Evolutionary conservation across 352 stramenopile species (phyloP).

Genomic region (Pythium brassicae): DNA sequence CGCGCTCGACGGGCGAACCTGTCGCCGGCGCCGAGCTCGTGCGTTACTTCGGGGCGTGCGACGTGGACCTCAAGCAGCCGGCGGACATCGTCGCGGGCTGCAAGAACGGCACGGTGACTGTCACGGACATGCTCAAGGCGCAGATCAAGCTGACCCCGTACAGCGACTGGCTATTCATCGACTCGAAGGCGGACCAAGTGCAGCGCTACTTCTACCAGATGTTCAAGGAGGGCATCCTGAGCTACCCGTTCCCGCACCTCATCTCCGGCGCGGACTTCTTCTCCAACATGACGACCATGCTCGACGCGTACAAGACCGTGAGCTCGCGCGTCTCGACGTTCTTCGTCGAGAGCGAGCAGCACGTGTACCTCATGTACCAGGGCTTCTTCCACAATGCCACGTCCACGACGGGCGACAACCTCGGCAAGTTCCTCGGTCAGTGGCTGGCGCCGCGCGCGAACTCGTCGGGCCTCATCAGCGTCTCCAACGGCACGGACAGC

Average conservation of each 20-base stretch:
- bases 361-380: conserved; percentile 45
- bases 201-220: conserved; percentile 71
- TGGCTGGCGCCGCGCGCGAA: conserved; percentile 20
- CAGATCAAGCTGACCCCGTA: conserved; percentile 19
- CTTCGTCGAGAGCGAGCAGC: conserved; percentile 40
- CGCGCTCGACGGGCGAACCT: conserved; percentile 5
- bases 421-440: conserved; percentile 20
- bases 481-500: not conserved
- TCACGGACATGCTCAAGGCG: conserved; percentile 49
- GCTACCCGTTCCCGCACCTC: conserved; percentile 46
- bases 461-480: not conserved
- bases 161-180: conserved; percentile 59
- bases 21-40: conserved; percentile 23
- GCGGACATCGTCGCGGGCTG: conserved; percentile 36
- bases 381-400: conserved; percentile 41
- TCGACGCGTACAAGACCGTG: conserved; percentile 44
- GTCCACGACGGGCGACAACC: conserved; percentile 27
- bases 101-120: conserved; percentile 32
- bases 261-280: conserved; percentile 58
- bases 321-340: conserved; percentile 46
- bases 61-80: conserved; percentile 36
- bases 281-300: conserved; percentile 44
- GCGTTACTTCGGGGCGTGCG: conserved; percentile 31
- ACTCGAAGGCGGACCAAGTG: conserved; percentile 54
- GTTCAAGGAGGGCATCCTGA: conserved; percentile 40